Evolutionary conservation across 2,329 filamentous ascomycete species (phyloP), one percentile per base, ranked within the genome.

Genomic region (Colletotrichum cereale): DNA sequence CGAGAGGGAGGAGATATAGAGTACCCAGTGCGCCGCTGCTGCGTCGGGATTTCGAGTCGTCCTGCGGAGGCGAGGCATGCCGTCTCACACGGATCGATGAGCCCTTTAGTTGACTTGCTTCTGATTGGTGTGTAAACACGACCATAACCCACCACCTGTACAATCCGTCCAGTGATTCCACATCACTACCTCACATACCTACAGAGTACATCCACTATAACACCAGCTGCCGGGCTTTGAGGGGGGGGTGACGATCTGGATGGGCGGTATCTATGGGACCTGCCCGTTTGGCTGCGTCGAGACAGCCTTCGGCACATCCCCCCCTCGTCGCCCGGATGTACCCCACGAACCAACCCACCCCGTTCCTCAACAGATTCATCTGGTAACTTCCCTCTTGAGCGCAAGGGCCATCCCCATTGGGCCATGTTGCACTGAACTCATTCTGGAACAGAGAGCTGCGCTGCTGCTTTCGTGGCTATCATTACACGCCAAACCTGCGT

Each of bases 351-450:
- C 10, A 26, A 26, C 48, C 26, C 26, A 4, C 31, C 52, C 58
- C 8, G 21, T 48, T 3, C 24, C 63, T 36, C 42, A 56, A 64
- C 62, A 36, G 18, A 29, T 66, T 52, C 21, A 21, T 31, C 61
- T 47, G 55, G 62, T 26, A 70, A 48, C 67, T 70, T 61, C 67
- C 67, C 44, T 61, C 21, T 56, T 56, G 53, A 34, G 53, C 53
- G 21, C 12, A 38, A 16, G 53, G 11, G 21, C 34, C 31, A 36
- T 44, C 36, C 26, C 38, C 10, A 66, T 47, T 61, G 62, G 47
- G 38, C 7, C 44, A 16, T 36, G 58, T 8, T 26, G 47, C 31
- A 12, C 62, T 8, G 24, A 31, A 31, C 67, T 31, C 47, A 36
- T 61, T 53, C 38, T 60, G 18, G 21, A 40, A 53, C 34, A 42